Evolutionary conservation across 2,329 filamentous ascomycete species (phyloP), one percentile per base, ranked within the genome.

Genomic region (Aspergillus alliaceus): DNA sequence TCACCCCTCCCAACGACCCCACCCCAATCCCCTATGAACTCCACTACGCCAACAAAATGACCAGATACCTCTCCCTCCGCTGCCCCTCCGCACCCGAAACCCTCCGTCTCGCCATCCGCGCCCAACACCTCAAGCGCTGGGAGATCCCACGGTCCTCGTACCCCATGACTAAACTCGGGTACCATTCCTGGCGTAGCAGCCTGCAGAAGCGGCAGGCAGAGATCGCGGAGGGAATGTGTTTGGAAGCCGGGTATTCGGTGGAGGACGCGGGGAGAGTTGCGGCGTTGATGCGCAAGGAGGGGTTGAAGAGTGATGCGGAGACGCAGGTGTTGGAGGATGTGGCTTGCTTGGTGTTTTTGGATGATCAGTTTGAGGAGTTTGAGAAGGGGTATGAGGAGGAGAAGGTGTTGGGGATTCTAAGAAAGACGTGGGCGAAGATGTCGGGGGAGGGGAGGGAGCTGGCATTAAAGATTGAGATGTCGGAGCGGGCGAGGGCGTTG

Each of bases 91-190:
- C 90, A 1, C 86, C 88, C 2, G 86, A 87, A 1, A 75, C 84
- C 24, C 80, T 96, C 53, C 85, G 85, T 60, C 80, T 95, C 47
- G 91, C 91, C 18, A 89, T 92, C 63, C 87, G 90, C 63, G 91
- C 90, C 11, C 91, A 96, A 73, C 91, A 96, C 74, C 90, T 96
- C 67, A 84, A 87, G 53, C 86, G 90, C 75, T 96, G 91, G 91
- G 90, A 96, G 75, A 84, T 93, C 1, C 90, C 90, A 0, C 87
- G 91, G 49, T 78, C 80, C 62, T 84, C 81, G 35, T 93, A 90
- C 73, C 90, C 91, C 6, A 86, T 86, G 79, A 93, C 87, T 1
- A 86, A 88, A 63, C 70, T 84, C 0, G 91, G 91, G 9, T 96
- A 96, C 72, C 84, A 92, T 61, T 80, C 82, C n/a, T 96, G 91